Evolutionary conservation across 345 rosid genomes (phyloP), one percentile per base, ranked within the genome.

Genomic region (Hypericum perforatum): DNA sequence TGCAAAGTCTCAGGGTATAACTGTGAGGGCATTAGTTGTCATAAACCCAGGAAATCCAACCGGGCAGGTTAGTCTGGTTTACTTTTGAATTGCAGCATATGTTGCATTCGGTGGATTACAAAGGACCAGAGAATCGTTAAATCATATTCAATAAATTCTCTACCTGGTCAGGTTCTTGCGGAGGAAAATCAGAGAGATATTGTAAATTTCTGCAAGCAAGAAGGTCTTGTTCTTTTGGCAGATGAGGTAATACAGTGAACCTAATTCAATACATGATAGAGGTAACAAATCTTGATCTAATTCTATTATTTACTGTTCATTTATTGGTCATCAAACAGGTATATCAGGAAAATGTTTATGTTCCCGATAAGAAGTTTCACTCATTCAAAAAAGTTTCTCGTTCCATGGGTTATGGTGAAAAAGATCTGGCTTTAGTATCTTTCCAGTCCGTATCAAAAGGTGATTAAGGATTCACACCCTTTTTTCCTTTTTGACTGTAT

Each of bases 401-500:
- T 14, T 81, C 95, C 15, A 80, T 92, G 91, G 95, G 94, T 3
- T 89, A 80, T 46, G 85, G 86, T 3, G 91, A 85, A 61, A 66
- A 83, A 41, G 94, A 92, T 66, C 16, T 92, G 44, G 51, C 79
- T 56, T 66, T 92, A 0, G 97, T 85, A 52, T 92, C 97, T 14
- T 88, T 84, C 65, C 98, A 92, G 60, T 92, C 97, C 2, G 86
- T 92, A 66, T 88, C 97, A 13, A 88, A 88, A 88, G 97, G 97
- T 88, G 68, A 64, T 4, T 22, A 22, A 22, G 32, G 32, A 22
- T 22, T 22, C 32, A 22, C 32, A 22, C 32, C 32, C 32, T 22
- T 22, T 22, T 22, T 22, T 22, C n/a, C n/a, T n/a, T 1, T 22
- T 22, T 22, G 32, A 22, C 32, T 22, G 32, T 22, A 22, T 22